Evolutionary conservation across 2,329 filamentous ascomycete genomes (phyloP).

Genomic region (Ceratocystiopsis brevicomis): DNA sequence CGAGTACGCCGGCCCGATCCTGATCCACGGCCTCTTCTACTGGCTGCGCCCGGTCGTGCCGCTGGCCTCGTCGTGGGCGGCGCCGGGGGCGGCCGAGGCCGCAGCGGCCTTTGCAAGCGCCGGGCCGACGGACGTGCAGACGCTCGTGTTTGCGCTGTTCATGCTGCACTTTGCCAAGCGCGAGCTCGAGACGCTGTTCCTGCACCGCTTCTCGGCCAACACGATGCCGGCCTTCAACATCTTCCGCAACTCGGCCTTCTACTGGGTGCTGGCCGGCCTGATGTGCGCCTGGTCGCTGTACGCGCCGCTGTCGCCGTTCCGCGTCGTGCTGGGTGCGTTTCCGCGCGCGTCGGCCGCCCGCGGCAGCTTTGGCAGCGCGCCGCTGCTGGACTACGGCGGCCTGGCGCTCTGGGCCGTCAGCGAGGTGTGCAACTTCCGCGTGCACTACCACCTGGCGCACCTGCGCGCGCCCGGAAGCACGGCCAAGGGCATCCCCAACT

Average conservation of each 20-base stretch:
- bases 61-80: slow-evolving; percentile 11
- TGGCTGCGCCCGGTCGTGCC: slow-evolving; percentile 57
- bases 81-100: too few relatives aligned
- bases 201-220: slow-evolving; percentile 85
- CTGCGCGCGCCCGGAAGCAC: slow-evolving; percentile 65
- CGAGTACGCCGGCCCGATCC: slow-evolving; percentile 81
- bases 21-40: slow-evolving; percentile 64
- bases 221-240: slow-evolving; percentile 88
- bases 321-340: slow-evolving; percentile 9
- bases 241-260: slow-evolving; percentile 87
- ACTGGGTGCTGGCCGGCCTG: slow-evolving; percentile 71
- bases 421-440: slow-evolving; percentile 61
- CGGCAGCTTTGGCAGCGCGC: slow-evolving; percentile 7
- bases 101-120: slow-evolving; percentile 13
- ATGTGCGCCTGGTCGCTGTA: slow-evolving; percentile 77
- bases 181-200: slow-evolving; percentile 81
- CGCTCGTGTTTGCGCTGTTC: slow-evolving; percentile 54
- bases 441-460: slow-evolving; percentile 60
- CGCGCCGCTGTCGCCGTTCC: slow-evolving; percentile 48
- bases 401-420: slow-evolving; percentile 56
- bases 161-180: slow-evolving; percentile 81
- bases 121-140: slow-evolving; percentile 41
- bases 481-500: slow-evolving; percentile 71
- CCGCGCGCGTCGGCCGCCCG: slow-evolving; percentile 8
- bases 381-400: slow-evolving; percentile 46